Evolutionary conservation across 2,329 filamentous ascomycete genomes (phyloP).

Genomic region (Byssochlamys sp.): DNA sequence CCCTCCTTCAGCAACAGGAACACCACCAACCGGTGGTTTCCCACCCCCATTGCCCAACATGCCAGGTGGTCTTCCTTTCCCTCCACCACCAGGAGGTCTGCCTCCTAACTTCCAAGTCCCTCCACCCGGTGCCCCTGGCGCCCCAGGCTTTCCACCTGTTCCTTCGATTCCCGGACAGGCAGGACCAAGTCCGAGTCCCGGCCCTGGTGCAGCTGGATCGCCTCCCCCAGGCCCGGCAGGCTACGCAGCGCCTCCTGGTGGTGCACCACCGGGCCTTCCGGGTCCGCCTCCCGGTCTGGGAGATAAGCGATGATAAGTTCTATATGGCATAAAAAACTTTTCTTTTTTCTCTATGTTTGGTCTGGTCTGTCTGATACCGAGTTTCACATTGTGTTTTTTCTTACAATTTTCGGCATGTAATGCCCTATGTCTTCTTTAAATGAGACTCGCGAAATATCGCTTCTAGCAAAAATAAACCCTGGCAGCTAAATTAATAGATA

Average conservation of each 20-base stretch:
- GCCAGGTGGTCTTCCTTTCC: conserved; percentile 35
- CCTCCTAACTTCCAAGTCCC: conserved; percentile 28
- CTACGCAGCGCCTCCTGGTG: conserved; percentile 19
- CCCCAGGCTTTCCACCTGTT: conserved; percentile 18
- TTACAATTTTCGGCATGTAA: not conserved
- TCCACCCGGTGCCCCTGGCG: conserved; percentile 15
- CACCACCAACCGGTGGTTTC: conserved; percentile 27
- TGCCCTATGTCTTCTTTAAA: not conserved
- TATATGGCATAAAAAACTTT: not conserved
- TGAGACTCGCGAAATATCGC: not conserved
- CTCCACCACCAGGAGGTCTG: conserved; percentile 35
- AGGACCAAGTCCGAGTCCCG: conserved; percentile 19
- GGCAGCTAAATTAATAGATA: not conserved
- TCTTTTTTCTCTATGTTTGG: not conserved
- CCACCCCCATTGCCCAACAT: conserved; percentile 29
- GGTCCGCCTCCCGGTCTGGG: conserved; percentile 21
- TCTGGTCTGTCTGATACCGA: not conserved
- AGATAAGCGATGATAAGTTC: conserved; percentile 17
- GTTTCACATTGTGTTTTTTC: conserved; percentile 4
- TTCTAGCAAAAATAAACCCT: not conserved
- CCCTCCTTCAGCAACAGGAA: conserved; percentile 19
- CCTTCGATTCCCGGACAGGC: conserved; percentile 19
- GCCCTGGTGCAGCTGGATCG: conserved; percentile 12
- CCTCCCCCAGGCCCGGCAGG: conserved; percentile 22
- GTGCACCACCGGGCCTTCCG: conserved; percentile 9